Base-by-base conservation (phyloP, 192 early-diverging fungal genomes). In the Cetraspora pellucida region DNA sequence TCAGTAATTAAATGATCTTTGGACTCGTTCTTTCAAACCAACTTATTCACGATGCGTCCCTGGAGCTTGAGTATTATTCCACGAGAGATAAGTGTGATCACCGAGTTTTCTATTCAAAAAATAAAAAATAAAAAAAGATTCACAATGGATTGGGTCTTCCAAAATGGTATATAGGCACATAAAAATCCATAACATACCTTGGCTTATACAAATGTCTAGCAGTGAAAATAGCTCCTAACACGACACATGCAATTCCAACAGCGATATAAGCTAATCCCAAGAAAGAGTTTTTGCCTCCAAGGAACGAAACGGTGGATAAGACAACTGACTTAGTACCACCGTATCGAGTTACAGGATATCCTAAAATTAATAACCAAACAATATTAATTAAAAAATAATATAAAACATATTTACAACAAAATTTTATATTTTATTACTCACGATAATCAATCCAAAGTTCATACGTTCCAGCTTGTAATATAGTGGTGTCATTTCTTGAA, bases 201-300 rank as follows among this genome's bases (percentile, higher is more conserved):
- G 98, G 98, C 80, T 94, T 96, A 79, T 95, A 90, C 82, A 98
- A 91, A 78, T 99, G 95, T 75, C 96, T 88, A 25, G 90, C 85
- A 44, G 96, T 87, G 80, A 99, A 99, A 50, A 91, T 85, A 65
- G 95, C 83, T 44, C 96, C 97, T 19, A 99, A 81, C 19, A 95
- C 79, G 74, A 94, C 93, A 83, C 96, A 98, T 46, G 97, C 71
- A 37, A 89, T 88, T n/a, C 98, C 98, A 54, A 97, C 93, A 14
- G 91, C 90, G 37, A 99, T 93, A 86, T 97, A 99, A 3, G 97
- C 95, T 47, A 93, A 85, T 17, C 97, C 98, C 77, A 99, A 83
- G 85, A 98, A 98, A 6, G 97, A 89, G 83, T 98, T 99, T 67
- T 94, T 93, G n/a, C 95, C 95, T 74, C 98, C 98, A 69, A 99